phyloP scores from a whole-genome alignment of 75 land plant species.

The Larix kaempferi region DNA sequence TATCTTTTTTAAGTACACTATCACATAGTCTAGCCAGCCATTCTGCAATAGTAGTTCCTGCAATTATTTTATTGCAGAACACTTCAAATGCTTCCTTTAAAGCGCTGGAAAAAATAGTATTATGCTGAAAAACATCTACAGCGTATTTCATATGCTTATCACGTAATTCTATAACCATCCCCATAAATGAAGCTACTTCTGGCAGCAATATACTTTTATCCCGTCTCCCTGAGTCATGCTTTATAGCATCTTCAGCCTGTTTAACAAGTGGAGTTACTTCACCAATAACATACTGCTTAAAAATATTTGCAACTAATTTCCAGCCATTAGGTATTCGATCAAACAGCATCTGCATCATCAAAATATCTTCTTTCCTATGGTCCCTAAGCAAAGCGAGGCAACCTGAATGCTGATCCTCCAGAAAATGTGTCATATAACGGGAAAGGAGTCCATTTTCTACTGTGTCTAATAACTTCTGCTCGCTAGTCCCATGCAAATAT shows the following conservation, averaged over 20 bases:
- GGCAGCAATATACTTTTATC: slow-evolving; percentile 46
- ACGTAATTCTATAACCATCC: slow-evolving; percentile 79
- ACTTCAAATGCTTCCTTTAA: slow-evolving; percentile 88
- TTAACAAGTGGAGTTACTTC: slow-evolving; percentile 81
- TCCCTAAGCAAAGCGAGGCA: slow-evolving; percentile 80
- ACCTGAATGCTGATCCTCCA: slow-evolving; percentile 91
- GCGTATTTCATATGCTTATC: slow-evolving; percentile 83
- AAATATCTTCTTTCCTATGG: slow-evolving; percentile 87
- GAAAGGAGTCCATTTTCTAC: slow-evolving; percentile 78
- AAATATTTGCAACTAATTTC: slow-evolving; percentile 70
- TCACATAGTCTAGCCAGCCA: slow-evolving; percentile 84
- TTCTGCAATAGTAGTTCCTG: slow-evolving; percentile 83
- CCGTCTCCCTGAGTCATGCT: slow-evolving; percentile 3
- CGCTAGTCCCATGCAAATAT: slow-evolving; percentile 82
- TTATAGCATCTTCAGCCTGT: slow-evolving; percentile 82
- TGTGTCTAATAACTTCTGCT: slow-evolving; percentile 78
- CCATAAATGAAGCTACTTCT: slow-evolving; percentile 38
- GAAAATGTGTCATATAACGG: slow-evolving; percentile 59
- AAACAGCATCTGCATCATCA: slow-evolving; percentile 78
- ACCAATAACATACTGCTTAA: slow-evolving; percentile 85
- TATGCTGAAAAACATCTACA: slow-evolving; percentile 67
- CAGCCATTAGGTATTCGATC: slow-evolving; percentile 60
- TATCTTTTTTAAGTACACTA: slow-evolving; percentile 81
- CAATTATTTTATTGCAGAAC: slow-evolving; percentile 84
- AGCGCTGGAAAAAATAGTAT: slow-evolving; percentile 78